Evolutionary conservation across 306 rosid genomes (phyloP).

Genomic region (Dalbergia oliveri): DNA sequence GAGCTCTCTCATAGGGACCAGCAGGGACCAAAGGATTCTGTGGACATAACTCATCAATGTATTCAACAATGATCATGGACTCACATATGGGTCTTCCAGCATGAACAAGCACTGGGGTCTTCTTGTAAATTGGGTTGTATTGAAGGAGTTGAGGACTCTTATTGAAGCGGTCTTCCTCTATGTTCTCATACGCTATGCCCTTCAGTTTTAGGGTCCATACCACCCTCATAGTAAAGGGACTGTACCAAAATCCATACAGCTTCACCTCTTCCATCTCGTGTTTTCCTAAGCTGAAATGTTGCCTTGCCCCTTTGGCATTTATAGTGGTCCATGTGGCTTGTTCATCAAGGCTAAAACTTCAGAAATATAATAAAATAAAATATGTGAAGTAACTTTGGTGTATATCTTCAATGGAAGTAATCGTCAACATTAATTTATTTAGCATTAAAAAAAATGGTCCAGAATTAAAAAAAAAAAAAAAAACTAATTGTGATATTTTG

Average conservation of each 20-base stretch:
- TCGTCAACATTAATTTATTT: neutral
- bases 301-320: neutral
- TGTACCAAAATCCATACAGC: constrained; percentile 58
- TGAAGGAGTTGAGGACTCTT: constrained; percentile 57
- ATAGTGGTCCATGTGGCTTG: neutral
- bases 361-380: neutral
- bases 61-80: constrained; percentile 61
- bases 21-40: constrained; percentile 52
- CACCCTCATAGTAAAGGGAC: constrained; percentile 59
- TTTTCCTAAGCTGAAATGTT: neutral
- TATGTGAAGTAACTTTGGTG: neutral
- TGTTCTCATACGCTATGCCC: constrained; percentile 58
- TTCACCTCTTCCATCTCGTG: constrained; percentile 49
- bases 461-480: too few species aligned
- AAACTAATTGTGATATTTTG: too few species aligned
- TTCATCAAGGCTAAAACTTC: constrained; percentile 5
- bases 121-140: constrained; percentile 62
- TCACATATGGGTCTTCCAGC: constrained; percentile 59
- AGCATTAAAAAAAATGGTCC: too few species aligned
- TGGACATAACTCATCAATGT: constrained; percentile 64
- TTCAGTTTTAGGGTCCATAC: constrained; percentile 62
- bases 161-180: constrained; percentile 61
- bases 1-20: constrained; percentile 56
- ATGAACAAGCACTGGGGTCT: constrained; percentile 66
- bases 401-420: neutral